Conservation (phyloP, 2,329 filamentous ascomycete species). For the Lizonia empirigonia region DNA sequence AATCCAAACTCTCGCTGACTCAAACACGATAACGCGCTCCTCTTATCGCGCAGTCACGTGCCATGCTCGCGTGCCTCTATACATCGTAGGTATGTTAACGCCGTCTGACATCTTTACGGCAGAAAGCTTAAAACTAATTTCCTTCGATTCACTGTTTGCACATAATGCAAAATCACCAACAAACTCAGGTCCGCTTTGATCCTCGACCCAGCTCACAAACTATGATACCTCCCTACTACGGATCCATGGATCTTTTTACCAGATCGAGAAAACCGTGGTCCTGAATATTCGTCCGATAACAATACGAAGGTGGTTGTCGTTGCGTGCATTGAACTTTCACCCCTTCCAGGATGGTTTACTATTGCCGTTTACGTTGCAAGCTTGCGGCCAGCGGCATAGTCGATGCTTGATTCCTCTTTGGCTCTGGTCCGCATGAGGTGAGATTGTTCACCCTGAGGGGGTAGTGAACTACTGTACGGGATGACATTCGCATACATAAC, state of each 20-base stretch:
- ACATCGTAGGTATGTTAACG: no score
- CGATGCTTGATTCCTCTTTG: not conserved
- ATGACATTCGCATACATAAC: slow-evolving; percentile 1
- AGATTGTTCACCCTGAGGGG: not conserved
- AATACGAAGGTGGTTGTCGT: not conserved
- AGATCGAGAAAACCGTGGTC: not conserved
- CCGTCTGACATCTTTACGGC: not conserved
- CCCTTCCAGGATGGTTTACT: not conserved
- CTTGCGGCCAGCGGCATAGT: not conserved
- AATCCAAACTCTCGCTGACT: slow-evolving; percentile 13
- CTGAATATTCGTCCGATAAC: slow-evolving; percentile 1
- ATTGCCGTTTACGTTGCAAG: not conserved
- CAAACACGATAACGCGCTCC: slow-evolving; percentile 3
- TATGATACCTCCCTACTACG: no score
- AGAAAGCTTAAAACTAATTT: not conserved
- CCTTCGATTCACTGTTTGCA: slow-evolving; percentile 8
- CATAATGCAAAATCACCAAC: not conserved
- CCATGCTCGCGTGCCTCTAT: not conserved
- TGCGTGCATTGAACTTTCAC: not conserved
- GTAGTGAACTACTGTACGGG: not conserved
- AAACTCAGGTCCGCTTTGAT: not conserved
- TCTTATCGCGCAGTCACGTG: slow-evolving; percentile 18
- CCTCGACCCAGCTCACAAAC: not conserved
- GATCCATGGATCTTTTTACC: not conserved
- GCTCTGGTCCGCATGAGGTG: not conserved